Conservation (phyloP, 176 grass and related monocot species). For the Phoenix roebelenii region DNA sequence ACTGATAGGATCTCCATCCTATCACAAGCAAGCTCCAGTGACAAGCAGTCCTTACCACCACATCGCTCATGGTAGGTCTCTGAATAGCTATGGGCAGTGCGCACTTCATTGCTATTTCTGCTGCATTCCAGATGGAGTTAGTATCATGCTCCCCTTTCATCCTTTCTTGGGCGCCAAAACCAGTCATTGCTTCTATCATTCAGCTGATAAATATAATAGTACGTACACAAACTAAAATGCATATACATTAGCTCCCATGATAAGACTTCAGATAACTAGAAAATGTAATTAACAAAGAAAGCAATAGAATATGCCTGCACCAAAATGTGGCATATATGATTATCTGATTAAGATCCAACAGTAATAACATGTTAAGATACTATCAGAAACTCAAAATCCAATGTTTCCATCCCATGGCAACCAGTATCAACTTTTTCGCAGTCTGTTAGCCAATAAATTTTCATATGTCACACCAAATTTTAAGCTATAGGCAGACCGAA, state of each 20-base stretch:
- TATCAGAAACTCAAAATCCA: too few species aligned
- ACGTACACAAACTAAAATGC: not conserved
- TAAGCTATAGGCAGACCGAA: not conserved
- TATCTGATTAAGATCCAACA: too few species aligned
- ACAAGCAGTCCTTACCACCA: constrained; percentile 5
- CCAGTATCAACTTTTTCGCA: not conserved
- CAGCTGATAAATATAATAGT: not conserved
- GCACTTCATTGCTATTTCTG: constrained; percentile 1
- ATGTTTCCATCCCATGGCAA: too few species aligned
- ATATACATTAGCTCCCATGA: too few species aligned
- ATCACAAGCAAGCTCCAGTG: not conserved
- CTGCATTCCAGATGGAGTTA: not conserved
- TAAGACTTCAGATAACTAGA: too few species aligned
- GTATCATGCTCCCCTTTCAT: not conserved
- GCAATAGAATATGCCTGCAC: too few species aligned
- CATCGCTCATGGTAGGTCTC: constrained; percentile 4
- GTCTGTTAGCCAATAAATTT: not conserved
- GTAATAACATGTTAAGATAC: too few species aligned
- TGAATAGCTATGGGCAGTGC: not conserved
- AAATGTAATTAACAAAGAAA: too few species aligned
- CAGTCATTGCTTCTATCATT: not conserved
- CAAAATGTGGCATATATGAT: too few species aligned
- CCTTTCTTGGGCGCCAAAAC: not conserved
- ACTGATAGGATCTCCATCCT: not conserved
- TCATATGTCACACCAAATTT: not conserved